These are phyloP conservation scores for Sclerotiophoma versabilis DNA, from an alignment of 2,329 filamentous ascomycete species.

Conservation along the genomic window DNA sequence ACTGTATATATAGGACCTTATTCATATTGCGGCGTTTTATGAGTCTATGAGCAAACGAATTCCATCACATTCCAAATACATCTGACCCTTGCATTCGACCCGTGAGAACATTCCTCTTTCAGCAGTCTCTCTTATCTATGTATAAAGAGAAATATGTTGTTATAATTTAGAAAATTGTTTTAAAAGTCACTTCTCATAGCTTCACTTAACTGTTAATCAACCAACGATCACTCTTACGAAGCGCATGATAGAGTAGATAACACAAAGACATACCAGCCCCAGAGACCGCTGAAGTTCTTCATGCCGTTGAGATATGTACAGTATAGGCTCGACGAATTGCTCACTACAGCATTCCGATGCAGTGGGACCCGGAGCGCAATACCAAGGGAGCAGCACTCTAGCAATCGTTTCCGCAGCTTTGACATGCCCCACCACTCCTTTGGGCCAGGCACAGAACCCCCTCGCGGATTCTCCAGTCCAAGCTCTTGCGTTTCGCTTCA, in stretches of 20 bases:
- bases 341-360: neutral
- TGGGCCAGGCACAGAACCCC: neutral
- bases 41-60: neutral
- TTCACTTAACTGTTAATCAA: no score
- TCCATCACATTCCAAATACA: neutral
- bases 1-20: neutral
- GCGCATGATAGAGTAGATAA: no score
- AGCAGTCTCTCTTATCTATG: neutral
- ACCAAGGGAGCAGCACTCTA: neutral
- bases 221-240: no score
- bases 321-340: neutral
- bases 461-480: neutral
- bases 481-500: neutral
- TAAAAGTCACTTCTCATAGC: no score
- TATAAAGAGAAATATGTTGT: neutral
- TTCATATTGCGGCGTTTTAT: neutral
- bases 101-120: neutral
- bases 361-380: neutral
- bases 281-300: no score
- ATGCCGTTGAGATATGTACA: no score
- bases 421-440: neutral
- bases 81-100: neutral
- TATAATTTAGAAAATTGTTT: neutral
- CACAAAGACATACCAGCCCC: no score
- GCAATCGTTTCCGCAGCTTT: neutral